phyloP scores from a whole-genome alignment of 306 rosid genomes.

The Hippophae gyantsensis region DNA sequence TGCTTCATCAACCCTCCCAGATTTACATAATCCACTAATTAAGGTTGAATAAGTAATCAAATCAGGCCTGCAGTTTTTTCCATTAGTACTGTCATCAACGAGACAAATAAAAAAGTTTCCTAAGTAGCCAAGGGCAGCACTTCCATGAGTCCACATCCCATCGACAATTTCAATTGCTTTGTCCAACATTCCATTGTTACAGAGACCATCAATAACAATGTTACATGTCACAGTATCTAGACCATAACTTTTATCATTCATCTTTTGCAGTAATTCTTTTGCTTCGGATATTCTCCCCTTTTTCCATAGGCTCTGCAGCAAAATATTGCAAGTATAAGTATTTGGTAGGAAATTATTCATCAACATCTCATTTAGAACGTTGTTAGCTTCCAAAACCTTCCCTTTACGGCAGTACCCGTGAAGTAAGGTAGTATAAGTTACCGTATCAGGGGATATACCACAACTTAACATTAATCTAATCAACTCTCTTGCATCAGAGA shows the following conservation, averaged over 20 bases:
- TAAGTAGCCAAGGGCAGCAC: conserved; percentile 46
- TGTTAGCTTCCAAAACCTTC: conserved; percentile 62
- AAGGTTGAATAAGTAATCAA: conserved; percentile 67
- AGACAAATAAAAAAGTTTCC: conserved; percentile 51
- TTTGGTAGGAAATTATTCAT: conserved; percentile 57
- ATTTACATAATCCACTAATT: conserved; percentile 66
- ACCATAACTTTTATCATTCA: conserved; percentile 60
- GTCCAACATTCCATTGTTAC: conserved; percentile 71
- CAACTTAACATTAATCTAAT: conserved; percentile 46
- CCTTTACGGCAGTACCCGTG: conserved; percentile 74
- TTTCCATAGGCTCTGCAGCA: conserved; percentile 85
- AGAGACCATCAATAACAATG: conserved; percentile 69
- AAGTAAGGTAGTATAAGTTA: conserved; percentile 62
- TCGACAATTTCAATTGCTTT: conserved; percentile 64
- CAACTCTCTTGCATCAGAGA: conserved; percentile 60
- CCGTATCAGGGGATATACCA: conserved; percentile 53
- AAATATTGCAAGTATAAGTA: conserved; percentile 68
- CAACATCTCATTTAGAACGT: conserved; percentile 64
- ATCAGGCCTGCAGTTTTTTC: conserved; percentile 60
- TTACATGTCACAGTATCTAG: conserved; percentile 80
- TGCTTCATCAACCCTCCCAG: conserved; percentile 81
- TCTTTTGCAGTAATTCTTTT: conserved; percentile 63
- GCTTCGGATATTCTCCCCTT: conserved; percentile 76
- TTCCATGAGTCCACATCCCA: conserved; percentile 82
- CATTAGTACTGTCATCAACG: conserved; percentile 39